Evolutionary conservation across 2,329 filamentous ascomycete species (phyloP), one percentile per base, ranked within the genome.

Genomic region (Tothia fuscella): DNA sequence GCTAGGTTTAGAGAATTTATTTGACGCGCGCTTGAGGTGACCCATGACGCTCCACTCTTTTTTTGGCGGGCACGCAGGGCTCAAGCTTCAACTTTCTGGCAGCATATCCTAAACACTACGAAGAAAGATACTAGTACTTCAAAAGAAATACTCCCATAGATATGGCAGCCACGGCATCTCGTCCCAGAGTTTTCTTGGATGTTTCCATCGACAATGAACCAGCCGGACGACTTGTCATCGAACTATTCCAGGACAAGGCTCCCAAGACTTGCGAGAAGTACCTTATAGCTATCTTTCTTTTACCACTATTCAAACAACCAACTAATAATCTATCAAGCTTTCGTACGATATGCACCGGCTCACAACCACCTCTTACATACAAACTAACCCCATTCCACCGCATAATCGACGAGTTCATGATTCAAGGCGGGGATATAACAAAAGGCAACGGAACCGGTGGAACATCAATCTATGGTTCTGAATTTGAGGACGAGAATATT

Each of bases 181-280:
- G 60, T 13, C 60, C 62, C 10, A 53, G 62, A 19, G 60, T 63
- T 21, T 66, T 64, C 44, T 51, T 66, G 26, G 63, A 67, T 42
- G 49, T 66, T 37, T 57, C 52, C 47, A 57, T 63, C 40, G 63
- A 56, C 28, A 54, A 52, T 16, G 53, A 61, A 42, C 62, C 61
- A n/a, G 54, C 56, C 13, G 64, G 64, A 29, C 55, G 65, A 32
- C 53, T 68, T 17, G 56, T 58, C 3, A 59, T 68, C 40, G 65
- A 68, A 52, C 58, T 68, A 16, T 68, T 66, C 55, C 51, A 51
- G 17, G 65, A 68, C 51, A 57, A 65, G 46, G 56, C 62, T 7
- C 65, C 65, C 7, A 58, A 56, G 43, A 66, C 65, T 38, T 64
- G 60, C 50, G 63, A 67, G 52, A 67, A 66, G 64, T 66, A 54